Evolutionary conservation across 306 rosid species (phyloP), one percentile per base, ranked within the genome.

Genomic region (Sophora flavescens): DNA sequence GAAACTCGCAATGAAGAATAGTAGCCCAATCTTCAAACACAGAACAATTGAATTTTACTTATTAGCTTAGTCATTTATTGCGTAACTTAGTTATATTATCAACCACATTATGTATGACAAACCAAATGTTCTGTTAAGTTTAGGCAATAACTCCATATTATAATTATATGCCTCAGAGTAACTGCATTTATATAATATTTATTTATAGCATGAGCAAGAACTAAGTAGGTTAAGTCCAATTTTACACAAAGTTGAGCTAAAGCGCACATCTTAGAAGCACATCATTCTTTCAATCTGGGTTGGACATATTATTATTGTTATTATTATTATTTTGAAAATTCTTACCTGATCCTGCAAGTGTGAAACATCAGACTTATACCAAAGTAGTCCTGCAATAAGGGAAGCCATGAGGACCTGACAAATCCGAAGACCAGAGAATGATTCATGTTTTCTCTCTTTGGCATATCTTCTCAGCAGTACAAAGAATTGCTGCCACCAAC

Each of bases 261-360:
- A 32, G 7, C 4, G 6, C 22, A 30, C 45, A 4, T 10, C 38
- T 58, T 9, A 58, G 63, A 35, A 26, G 36, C 36, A 9, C 38
- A 10, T 58, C 2, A 22, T 8, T 11, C 13, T 28, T 22, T 26
- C 15, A 22, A 58, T 58, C 14, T 42, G 14, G 50, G 11, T 44
- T 10, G 50, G 50, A 44, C 50, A 7, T 22, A 22, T 22, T 22
- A 22, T 22, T 22, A 22, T 22, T 22, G 1, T 22, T 22, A 12
- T 45, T 45, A 45, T 12, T 11, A 3, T 45, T 12, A 47, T 47
- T 12, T 12, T 1, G 14, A 14, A 10, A 47, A 63, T 8, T 48
- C 6, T 51, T 77, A 89, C 89, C 82, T 84, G 87, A 54, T 89
- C 89, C 72, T 86, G 86, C 51, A 89, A 56, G 77, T 81, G 81